These are phyloP conservation scores for Globisporangium orthogonon DNA, from an alignment of 352 stramenopile genomes.

Conservation along the genomic window DNA sequence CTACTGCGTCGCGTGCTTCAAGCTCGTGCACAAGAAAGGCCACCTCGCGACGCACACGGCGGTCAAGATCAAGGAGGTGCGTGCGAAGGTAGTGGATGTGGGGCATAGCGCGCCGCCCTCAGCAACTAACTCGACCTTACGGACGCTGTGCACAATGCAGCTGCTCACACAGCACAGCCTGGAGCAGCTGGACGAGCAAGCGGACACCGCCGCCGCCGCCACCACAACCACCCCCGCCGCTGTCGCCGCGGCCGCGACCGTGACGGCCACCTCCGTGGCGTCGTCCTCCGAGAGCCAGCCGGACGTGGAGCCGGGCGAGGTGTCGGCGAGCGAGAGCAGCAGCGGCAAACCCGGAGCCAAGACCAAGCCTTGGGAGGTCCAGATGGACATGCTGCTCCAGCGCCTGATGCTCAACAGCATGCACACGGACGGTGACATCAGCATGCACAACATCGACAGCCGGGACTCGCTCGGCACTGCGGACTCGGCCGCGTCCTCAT, in stretches of 20 bases:
- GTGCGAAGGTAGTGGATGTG: neutral
- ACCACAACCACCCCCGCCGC: neutral
- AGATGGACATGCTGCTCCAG: conserved; percentile 83
- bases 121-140: too few relatives aligned
- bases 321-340: conserved; percentile 1
- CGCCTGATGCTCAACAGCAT: conserved; percentile 82
- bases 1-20: conserved; percentile 86
- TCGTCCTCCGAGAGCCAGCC: conserved; percentile 6
- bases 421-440: conserved; percentile 67
- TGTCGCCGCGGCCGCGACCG: neutral
- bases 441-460: conserved; percentile 73
- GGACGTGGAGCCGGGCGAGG: conserved; percentile 9
- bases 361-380: conserved; percentile 72
- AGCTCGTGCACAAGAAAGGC: conserved; percentile 84
- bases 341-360: conserved; percentile 7
- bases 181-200: conserved; percentile 3
- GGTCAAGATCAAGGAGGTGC: conserved; percentile 46
- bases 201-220: neutral
- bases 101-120: too few relatives aligned
- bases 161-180: conserved; percentile 4
- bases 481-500: conserved; percentile 28
- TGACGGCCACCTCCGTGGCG: neutral
- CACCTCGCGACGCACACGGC: conserved; percentile 76
- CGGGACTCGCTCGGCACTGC: conserved; percentile 34
- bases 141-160: neutral